Conservation (phyloP, 805 yeast species). For the Yarrowia yakushimensis region DNA sequence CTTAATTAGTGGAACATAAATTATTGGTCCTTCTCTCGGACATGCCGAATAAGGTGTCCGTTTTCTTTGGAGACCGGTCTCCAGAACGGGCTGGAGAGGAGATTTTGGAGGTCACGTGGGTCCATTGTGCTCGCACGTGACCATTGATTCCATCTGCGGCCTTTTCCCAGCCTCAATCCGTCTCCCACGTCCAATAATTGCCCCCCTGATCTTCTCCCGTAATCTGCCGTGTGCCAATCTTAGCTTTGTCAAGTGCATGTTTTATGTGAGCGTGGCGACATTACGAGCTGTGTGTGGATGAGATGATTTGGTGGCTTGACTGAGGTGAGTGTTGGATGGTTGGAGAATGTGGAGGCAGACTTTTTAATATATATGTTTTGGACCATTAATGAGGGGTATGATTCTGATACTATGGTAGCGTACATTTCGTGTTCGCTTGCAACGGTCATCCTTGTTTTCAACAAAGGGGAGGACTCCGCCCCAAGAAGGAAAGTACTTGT, state of each 20-base stretch:
- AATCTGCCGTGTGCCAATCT: neutral
- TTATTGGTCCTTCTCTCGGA: constrained; percentile 8
- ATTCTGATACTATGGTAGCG: too few relatives aligned
- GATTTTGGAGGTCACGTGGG: too few relatives aligned
- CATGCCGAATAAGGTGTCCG: neutral
- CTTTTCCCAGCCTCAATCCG: neutral
- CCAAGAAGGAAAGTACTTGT: too few relatives aligned
- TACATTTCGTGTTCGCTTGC: too few relatives aligned
- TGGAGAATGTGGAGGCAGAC: too few relatives aligned
- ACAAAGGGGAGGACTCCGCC: too few relatives aligned
- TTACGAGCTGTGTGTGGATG: constrained; percentile 13
- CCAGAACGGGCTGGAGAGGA: neutral
- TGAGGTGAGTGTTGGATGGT: too few relatives aligned
- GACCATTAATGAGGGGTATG: too few relatives aligned
- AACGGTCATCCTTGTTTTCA: too few relatives aligned
- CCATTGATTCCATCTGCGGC: neutral
- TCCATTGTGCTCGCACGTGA: neutral
- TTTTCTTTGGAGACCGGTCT: neutral
- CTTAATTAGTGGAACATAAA: constrained; percentile 14
- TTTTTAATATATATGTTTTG: too few relatives aligned
- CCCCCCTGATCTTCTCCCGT: neutral
- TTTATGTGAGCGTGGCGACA: constrained; percentile 11
- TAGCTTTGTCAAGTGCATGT: neutral
- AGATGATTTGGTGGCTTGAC: neutral
- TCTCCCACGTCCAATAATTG: neutral